Base-by-base conservation (phyloP, 441 rosid genomes). In the Sinapis alba region DNA sequence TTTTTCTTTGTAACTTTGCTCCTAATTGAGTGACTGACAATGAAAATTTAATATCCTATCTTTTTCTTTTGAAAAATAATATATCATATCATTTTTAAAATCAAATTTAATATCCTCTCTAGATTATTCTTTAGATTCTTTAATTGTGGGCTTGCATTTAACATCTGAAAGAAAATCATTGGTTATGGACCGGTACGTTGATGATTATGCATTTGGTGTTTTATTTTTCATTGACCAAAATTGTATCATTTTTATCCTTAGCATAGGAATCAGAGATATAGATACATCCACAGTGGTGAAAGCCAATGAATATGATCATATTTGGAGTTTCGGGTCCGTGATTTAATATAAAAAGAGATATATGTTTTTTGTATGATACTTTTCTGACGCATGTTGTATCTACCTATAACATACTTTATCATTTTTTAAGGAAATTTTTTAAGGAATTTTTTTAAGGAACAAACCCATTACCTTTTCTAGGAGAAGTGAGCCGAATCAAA, bases 111-210 rank as follows among this genome's bases (percentile, higher is more conserved):
- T 5, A 3, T 38, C 18, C 15, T 73, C 65, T 69, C 24, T 80
- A 96, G 98, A 96, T 87, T 83, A 96, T 64, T 98, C 97, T 45
- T 91, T 93, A 71, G 99, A 93, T 34, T 93, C 94, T 74, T n/a
- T n/a, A n/a, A 97, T 94, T 72, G 83, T 89, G 75, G 98, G 98
- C 71, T 85, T 96, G 75, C 92, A 91, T 72, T 81, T 88, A 62
- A 95, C 99, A 5, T 84, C 98, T 38, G 98, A 91, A 70, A 98
- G 97, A 82, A 93, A 95, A 79, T 97, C 99, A 0, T 93, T 93
- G 78, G 84, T 95, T 72, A 77, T 95, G 71, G 99, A 95, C 78
- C 91, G 98, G 98, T 91, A 88, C 28, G 7, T 8, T 38, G 3
- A 10, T 27, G 34, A 30, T 20, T 7, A 26, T 68, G 47, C 54